Evolutionary conservation across 2,329 filamentous ascomycete species (phyloP).

Genomic region (Penicillium palitans): DNA sequence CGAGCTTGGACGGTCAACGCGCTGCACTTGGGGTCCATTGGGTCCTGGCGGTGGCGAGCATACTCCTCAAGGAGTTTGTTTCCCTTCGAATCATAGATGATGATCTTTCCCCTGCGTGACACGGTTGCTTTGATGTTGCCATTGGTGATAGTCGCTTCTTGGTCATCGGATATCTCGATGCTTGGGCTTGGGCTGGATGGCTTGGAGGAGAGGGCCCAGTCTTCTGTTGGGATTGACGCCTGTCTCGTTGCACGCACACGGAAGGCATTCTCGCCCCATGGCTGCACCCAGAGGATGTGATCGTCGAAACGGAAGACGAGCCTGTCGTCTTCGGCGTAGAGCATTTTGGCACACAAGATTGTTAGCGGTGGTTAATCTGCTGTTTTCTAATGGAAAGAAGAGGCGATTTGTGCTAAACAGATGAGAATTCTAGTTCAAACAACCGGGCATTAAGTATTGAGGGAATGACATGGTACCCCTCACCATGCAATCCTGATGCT

Average conservation of each 20-base stretch:
- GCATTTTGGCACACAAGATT: slow-evolving; percentile 25
- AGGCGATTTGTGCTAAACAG: not conserved
- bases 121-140: slow-evolving; percentile 52
- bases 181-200: slow-evolving; percentile 13
- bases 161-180: slow-evolving; percentile 19
- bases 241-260: slow-evolving; percentile 41
- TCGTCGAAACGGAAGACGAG: slow-evolving; percentile 42
- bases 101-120: slow-evolving; percentile 53
- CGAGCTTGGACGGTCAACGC: slow-evolving; percentile 58
- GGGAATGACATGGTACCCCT: slow-evolving; percentile 4
- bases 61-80: slow-evolving; percentile 56
- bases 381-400: not conserved
- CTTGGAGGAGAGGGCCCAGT: slow-evolving; percentile 38
- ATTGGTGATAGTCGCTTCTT: slow-evolving; percentile 48
- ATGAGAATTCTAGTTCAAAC: not conserved
- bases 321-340: slow-evolving; percentile 36
- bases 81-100: slow-evolving; percentile 46
- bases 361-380: not conserved
- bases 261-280: slow-evolving; percentile 43
- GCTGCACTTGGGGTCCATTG: slow-evolving; percentile 59
- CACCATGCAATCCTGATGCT: slow-evolving; percentile 4
- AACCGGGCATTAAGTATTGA: slow-evolving; percentile 3
- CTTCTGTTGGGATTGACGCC: slow-evolving; percentile 37
- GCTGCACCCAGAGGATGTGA: slow-evolving; percentile 41
- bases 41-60: slow-evolving; percentile 52